A percentile compares a stretch with the other conserved stretches of the same genome.
These are phyloP conservation scores for Podospora bellae-mahoneyi DNA, from an alignment of 495 filamentous ascomycete species.

Conservation along the genomic window DNA sequence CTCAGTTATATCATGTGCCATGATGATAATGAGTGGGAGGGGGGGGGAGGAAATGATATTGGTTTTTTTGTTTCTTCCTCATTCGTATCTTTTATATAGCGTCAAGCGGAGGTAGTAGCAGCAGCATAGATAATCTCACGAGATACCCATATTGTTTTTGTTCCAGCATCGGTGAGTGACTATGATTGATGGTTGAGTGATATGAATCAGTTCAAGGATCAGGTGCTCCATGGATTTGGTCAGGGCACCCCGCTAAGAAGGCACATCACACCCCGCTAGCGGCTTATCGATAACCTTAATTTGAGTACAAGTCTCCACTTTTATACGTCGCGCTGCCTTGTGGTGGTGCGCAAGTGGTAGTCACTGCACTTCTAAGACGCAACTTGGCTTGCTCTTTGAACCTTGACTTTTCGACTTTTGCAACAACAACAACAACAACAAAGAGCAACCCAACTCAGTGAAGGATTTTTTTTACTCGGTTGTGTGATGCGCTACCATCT, in stretches of 20 bases:
- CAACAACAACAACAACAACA: no score
- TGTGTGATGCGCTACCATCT: no score
- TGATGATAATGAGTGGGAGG: not conserved
- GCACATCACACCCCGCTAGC: slow-evolving; percentile 7
- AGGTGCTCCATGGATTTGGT: not conserved
- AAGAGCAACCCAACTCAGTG: no score
- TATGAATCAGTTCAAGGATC: not conserved
- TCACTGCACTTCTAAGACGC: no score
- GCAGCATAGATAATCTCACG: not conserved
- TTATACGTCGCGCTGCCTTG: not conserved
- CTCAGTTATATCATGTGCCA: not conserved
- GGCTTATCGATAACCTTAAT: slow-evolving; percentile 26
- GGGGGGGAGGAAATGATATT: not conserved
- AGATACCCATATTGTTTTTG: not conserved
- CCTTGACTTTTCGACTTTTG: no score
- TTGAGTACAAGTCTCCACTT: slow-evolving; percentile 13
- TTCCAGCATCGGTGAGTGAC: no score
- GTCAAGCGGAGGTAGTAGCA: not conserved
- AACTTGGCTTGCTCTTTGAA: no score
- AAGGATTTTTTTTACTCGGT: no score
- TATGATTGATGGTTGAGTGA: no score
- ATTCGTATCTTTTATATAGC: not conserved
- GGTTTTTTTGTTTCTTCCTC: not conserved
- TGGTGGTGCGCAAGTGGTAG: not conserved
- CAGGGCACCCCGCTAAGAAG: not conserved